Conservation (phyloP, 2,329 filamentous ascomycete genomes). For the Exophiala oligosperma region DNA sequence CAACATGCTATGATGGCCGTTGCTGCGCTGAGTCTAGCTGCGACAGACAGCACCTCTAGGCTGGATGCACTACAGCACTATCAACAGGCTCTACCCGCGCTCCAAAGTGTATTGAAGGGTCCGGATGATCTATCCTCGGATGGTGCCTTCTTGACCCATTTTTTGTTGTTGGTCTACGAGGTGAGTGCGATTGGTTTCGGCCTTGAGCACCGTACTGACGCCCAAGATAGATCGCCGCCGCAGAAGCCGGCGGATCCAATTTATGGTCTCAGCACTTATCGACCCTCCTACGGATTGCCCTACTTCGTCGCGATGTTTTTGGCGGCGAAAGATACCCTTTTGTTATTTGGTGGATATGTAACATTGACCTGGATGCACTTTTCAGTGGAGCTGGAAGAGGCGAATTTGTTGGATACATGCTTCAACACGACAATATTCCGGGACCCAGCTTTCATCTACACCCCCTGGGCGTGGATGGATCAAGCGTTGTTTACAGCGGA, state of each 20-base stretch:
- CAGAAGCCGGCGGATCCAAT: slow-evolving; percentile 47
- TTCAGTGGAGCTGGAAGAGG: slow-evolving; percentile 54
- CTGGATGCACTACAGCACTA: slow-evolving; percentile 57
- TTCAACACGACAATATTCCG: slow-evolving; percentile 51
- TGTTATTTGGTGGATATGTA: slow-evolving; percentile 55
- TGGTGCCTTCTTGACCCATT: slow-evolving; percentile 58
- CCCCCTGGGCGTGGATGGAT: slow-evolving; percentile 36
- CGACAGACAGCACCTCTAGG: slow-evolving; percentile 46
- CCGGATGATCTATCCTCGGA: slow-evolving; percentile 56
- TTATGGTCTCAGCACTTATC: slow-evolving; percentile 58
- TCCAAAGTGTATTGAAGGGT: slow-evolving; percentile 46
- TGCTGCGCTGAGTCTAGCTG: slow-evolving; percentile 54
- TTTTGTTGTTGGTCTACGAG: slow-evolving; percentile 59
- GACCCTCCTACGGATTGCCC: slow-evolving; percentile 51
- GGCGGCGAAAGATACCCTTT: slow-evolving; percentile 50
- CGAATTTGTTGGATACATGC: slow-evolving; percentile 49
- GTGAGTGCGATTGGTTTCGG: slow-evolving; percentile 35
- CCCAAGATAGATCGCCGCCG: slow-evolving; percentile 43
- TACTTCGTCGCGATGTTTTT: slow-evolving; percentile 48
- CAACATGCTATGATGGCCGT: slow-evolving; percentile 60
- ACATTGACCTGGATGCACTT: slow-evolving; percentile 57
- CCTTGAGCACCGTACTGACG: slow-evolving; percentile 17
- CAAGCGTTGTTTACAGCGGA: slow-evolving; percentile 39
- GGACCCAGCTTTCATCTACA: slow-evolving; percentile 40
- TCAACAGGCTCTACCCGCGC: slow-evolving; percentile 51